Percentiles rank a stretch among this genome's conserved stretches.
Evolutionary conservation across 345 rosid species (phyloP).

Genomic region (Linum tenue): DNA sequence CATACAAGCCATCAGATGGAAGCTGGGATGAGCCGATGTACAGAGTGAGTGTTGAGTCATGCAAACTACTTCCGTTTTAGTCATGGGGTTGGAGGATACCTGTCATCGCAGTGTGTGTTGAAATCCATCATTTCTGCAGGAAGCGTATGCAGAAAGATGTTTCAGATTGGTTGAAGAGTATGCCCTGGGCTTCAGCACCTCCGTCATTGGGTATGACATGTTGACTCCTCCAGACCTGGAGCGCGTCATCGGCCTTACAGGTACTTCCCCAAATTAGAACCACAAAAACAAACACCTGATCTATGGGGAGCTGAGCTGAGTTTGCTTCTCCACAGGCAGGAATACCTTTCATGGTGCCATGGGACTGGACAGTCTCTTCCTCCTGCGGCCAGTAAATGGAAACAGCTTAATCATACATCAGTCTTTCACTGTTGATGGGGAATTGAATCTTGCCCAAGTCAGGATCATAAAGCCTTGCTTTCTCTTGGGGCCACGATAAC

Average conservation of each 20-base stretch:
- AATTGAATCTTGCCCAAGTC: too few species aligned
- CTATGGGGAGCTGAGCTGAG: too few species aligned
- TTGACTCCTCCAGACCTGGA: conserved; percentile 84
- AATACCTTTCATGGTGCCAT: conserved; percentile 30
- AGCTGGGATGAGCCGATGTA: conserved; percentile 66
- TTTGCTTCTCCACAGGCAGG: conserved; percentile 42
- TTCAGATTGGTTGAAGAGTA: conserved; percentile 16
- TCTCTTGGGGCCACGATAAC: too few species aligned
- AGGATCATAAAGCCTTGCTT: too few species aligned
- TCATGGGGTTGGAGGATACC: not conserved
- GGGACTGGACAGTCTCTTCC: conserved; percentile 20
- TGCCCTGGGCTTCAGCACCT: conserved; percentile 53
- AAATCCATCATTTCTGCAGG: not conserved
- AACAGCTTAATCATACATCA: not conserved
- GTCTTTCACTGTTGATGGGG: not conserved
- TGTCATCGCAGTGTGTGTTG: not conserved
- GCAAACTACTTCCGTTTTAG: not conserved
- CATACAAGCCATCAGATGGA: conserved; percentile 73
- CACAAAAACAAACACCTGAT: too few species aligned
- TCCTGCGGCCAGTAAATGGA: conserved; percentile 54
- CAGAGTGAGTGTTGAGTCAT: conserved; percentile 40
- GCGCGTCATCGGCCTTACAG: conserved; percentile 73
- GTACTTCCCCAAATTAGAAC: conserved; percentile 18
- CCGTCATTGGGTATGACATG: conserved; percentile 67
- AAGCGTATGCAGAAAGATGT: conserved; percentile 30